phyloP scores from a whole-genome alignment of 2,329 filamentous ascomycete species.

The Diplodia intermedia region DNA sequence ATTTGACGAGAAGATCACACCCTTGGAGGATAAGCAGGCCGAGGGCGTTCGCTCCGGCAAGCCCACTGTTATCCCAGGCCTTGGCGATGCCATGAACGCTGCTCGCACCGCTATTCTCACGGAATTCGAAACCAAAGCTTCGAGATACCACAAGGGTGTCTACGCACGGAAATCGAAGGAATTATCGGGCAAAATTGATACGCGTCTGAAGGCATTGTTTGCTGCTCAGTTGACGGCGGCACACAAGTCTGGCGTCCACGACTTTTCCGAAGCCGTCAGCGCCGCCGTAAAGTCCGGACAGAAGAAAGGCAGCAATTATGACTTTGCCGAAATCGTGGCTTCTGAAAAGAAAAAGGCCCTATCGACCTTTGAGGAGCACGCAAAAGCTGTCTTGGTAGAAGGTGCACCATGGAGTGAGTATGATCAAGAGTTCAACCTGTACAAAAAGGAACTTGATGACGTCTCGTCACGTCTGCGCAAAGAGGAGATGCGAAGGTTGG shows the following conservation, averaged over 20 bases:
- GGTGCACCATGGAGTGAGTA: slow-evolving; percentile 89
- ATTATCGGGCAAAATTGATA: slow-evolving; percentile 84
- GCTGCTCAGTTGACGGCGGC: slow-evolving; percentile 85
- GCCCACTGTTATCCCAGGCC: slow-evolving; percentile 72
- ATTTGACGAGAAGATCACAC: slow-evolving; percentile 82
- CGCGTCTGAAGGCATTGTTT: slow-evolving; percentile 86
- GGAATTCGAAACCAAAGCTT: slow-evolving; percentile 88
- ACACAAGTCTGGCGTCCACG: slow-evolving; percentile 83
- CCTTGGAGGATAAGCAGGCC: slow-evolving; percentile 85
- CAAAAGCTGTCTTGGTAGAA: slow-evolving; percentile 75
- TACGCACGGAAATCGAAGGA: slow-evolving; percentile 86
- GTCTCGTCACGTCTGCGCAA: slow-evolving; percentile 84
- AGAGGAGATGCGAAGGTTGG: slow-evolving; percentile 94
- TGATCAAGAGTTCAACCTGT: slow-evolving; percentile 77
- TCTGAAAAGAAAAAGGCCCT: slow-evolving; percentile 80
- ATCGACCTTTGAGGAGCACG: slow-evolving; percentile 76
- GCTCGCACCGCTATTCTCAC: slow-evolving; percentile 77
- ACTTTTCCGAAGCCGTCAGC: slow-evolving; percentile 89
- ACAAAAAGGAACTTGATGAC: slow-evolving; percentile 89
- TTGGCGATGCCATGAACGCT: slow-evolving; percentile 75
- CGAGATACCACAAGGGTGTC: slow-evolving; percentile 95
- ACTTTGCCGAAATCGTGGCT: slow-evolving; percentile 93
- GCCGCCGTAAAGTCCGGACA: slow-evolving; percentile 87
- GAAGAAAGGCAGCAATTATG: slow-evolving; percentile 87
- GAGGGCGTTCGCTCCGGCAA: slow-evolving; percentile 76